Base-by-base conservation (phyloP, 148 eudicot species). In the Silene latifolia region DNA sequence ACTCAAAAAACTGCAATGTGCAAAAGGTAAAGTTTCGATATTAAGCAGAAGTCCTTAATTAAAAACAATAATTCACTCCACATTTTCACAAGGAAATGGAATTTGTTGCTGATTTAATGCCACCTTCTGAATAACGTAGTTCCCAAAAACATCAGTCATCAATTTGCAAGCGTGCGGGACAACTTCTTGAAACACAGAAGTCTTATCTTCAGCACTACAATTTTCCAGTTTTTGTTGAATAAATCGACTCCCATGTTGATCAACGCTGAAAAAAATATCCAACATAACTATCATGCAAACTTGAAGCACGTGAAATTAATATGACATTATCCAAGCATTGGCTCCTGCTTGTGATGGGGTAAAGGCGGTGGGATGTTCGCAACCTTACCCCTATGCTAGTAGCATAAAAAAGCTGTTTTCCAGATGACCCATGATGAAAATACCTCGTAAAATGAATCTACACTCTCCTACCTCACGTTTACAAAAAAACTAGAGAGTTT, bases 121-220 rank as follows among this genome's bases (percentile, higher is more conserved):
- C 76, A 92, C 98, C 98, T 94, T 94, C 75, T 94, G 98, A 76
- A 92, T 91, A 13, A 94, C 98, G 77, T 94, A 94, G 81, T 94
- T 94, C n/a, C 98, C 98, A 80, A 94, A 94, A 61, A 94, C 98
- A 90, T 92, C 98, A 59, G 92, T 94, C 85, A 94, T 91, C 82
- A 94, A 83, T 77, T 80, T 85, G 51, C 91, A 79, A 72, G 93
- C 90, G 83, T 91, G 88, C 65, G 98, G 98, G 47, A 91, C 85
- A 74, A 91, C 85, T 90, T 94, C 98, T 64, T 75, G 77, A 71
- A 94, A 92, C 62, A 94, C 98, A 76, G 89, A 84, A 76, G 82
- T 93, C 82, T 90, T 94, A 80, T 87, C 93, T 67, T 91, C 96
- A 76, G 20, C 59, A 57, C 86, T 81, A 83, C 96, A 90, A 54